Evolutionary conservation across 2,329 filamentous ascomycete genomes (phyloP).

Genomic region (Fulvia fulva): DNA sequence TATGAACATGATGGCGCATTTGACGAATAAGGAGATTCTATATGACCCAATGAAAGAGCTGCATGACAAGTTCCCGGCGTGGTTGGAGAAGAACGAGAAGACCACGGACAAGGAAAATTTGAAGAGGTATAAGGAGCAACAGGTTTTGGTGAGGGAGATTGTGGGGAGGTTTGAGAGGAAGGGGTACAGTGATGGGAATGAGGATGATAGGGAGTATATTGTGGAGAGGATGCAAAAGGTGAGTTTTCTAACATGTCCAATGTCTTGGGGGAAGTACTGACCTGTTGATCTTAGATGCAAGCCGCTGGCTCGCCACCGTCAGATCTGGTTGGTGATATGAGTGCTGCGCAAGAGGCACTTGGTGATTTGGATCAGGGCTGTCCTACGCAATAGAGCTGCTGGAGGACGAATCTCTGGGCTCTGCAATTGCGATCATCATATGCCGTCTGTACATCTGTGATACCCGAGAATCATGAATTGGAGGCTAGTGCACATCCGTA

Average conservation of each 20-base stretch:
- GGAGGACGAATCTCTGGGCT: background rate
- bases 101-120: constrained; percentile 66
- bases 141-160: constrained; percentile 76
- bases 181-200: constrained; percentile 76
- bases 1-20: constrained; percentile 96
- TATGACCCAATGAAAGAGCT: constrained; percentile 99
- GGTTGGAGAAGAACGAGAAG: constrained; percentile 76
- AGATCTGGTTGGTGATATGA: constrained; percentile 87
- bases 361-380: constrained; percentile 57
- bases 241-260: too few species aligned
- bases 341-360: constrained; percentile 68
- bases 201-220: constrained; percentile 81
- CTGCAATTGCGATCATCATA: background rate
- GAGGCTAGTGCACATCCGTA: background rate
- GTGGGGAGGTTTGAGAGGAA: constrained; percentile 81
- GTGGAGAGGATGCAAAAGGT: constrained; percentile 98
- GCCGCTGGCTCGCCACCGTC: constrained; percentile 82
- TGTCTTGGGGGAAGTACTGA: constrained; percentile 7
- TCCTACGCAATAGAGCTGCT: constrained; percentile 51
- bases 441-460: constrained; percentile 23
- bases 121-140: constrained; percentile 76
- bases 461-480: constrained; percentile 21
- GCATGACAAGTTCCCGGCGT: constrained; percentile 83
- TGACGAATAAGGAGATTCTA: constrained; percentile 96
- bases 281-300: constrained; percentile 76